phyloP scores from a whole-genome alignment of 225 moss, liverwort and hornwort species.

The Physcomitrellopsis africana region DNA sequence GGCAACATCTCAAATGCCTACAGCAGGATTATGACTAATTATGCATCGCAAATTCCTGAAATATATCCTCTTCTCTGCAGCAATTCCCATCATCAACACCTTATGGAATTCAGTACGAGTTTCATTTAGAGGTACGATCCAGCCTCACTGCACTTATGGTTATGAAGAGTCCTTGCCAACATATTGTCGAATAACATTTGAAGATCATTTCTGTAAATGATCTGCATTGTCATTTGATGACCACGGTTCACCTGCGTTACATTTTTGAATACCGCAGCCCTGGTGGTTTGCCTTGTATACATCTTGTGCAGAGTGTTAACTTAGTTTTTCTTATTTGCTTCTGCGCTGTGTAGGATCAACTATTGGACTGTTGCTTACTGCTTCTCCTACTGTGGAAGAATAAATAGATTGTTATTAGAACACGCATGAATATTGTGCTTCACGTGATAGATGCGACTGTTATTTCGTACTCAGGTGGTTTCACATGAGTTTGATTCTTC shows the following conservation, averaged over 20 bases:
- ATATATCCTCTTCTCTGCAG: slow-evolving; percentile 36
- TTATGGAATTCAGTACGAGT: slow-evolving; percentile 94
- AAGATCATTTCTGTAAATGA: neutral
- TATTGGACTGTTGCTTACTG: no score
- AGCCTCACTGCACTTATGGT: neutral
- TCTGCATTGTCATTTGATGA: slow-evolving; percentile 17
- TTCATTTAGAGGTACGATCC: slow-evolving; percentile 69
- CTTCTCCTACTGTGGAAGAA: no score
- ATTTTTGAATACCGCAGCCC: neutral
- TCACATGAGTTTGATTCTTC: neutral
- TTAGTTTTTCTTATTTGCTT: no score
- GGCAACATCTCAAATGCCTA: slow-evolving; percentile 2
- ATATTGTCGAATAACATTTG: slow-evolving; percentile 8
- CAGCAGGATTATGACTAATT: neutral
- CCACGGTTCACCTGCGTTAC: slow-evolving; percentile 3
- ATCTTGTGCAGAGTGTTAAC: no score
- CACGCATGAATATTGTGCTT: neutral
- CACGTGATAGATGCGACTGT: slow-evolving; percentile 5
- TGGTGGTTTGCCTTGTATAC: neutral
- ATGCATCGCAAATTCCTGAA: neutral
- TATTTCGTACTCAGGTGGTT: slow-evolving; percentile 6
- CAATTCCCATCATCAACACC: slow-evolving; percentile 65
- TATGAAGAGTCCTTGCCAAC: slow-evolving; percentile 4
- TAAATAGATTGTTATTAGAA: no score
- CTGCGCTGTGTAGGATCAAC: no score